Conservation (phyloP, 768 basidiomycete genomes). For the Phallus indusiatus region DNA sequence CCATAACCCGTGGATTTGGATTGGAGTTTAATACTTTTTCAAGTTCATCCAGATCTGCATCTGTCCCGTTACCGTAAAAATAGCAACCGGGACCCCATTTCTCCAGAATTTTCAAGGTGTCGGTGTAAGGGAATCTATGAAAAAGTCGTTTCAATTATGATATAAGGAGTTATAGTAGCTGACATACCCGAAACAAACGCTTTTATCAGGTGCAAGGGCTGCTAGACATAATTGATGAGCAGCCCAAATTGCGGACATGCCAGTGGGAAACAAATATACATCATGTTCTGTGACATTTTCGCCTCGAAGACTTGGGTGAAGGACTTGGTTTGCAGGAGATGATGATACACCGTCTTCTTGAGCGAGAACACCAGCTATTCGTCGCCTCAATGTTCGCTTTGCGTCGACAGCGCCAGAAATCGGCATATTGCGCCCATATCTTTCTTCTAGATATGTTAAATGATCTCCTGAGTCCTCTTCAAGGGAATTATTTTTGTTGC, state of each 20-base stretch:
- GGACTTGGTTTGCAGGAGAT: constrained; percentile 10
- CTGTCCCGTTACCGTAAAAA: constrained; percentile 35
- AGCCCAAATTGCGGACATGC: constrained; percentile 48
- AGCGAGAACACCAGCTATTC: constrained; percentile 36
- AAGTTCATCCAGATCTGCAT: constrained; percentile 27
- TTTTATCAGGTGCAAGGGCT: constrained; percentile 26
- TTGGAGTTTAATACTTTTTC: constrained; percentile 22
- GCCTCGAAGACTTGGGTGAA: constrained; percentile 18
- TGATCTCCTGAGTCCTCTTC: constrained; percentile 46
- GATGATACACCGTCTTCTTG: constrained; percentile 16
- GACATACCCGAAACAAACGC: constrained; percentile 38
- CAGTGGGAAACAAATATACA: constrained; percentile 40
- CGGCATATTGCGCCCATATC: constrained; percentile 78
- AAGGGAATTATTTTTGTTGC: background rate
- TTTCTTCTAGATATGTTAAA: constrained; percentile 77
- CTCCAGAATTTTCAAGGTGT: constrained; percentile 41
- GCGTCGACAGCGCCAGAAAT: constrained; percentile 31
- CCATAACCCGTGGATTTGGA: constrained; percentile 26
- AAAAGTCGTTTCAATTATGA: background rate
- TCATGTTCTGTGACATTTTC: constrained; percentile 32
- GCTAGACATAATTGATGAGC: constrained; percentile 31
- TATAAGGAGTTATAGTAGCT: constrained; percentile 6
- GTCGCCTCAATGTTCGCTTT: constrained; percentile 35
- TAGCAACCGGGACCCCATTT: constrained; percentile 43
- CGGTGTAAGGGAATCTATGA: constrained; percentile 39